A percentile compares a stretch with the other conserved stretches of the same genome.
Conservation (phyloP, 2,329 filamentous ascomycete genomes). For the Pseudopyrenochaeta lycopersici region DNA sequence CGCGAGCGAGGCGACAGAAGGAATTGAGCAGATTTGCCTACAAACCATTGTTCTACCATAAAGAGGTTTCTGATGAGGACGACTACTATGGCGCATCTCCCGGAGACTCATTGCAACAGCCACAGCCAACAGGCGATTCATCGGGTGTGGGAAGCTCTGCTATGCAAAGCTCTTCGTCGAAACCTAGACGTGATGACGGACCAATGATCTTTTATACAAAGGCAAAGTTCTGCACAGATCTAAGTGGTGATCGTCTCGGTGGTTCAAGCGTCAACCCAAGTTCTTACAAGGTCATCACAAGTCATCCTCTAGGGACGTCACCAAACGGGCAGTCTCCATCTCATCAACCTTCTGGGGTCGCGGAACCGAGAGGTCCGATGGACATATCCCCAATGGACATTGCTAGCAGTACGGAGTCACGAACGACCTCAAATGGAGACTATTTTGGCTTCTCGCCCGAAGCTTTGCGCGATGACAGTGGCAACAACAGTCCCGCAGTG, state of each 20-base stretch:
- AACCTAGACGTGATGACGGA: constrained; percentile 70
- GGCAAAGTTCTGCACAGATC: constrained; percentile 80
- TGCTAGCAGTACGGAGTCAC: constrained; percentile 41
- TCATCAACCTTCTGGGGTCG: constrained; percentile 31
- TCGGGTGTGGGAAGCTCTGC: constrained; percentile 58
- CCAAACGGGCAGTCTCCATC: neutral
- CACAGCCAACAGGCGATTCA: constrained; percentile 45
- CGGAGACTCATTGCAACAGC: constrained; percentile 37
- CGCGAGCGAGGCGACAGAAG: constrained; percentile 27
- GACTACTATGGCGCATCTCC: constrained; percentile 46
- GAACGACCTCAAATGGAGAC: constrained; percentile 33
- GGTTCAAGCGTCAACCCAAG: constrained; percentile 25
- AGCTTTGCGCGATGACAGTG: constrained; percentile 33
- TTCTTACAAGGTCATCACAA: constrained; percentile 42
- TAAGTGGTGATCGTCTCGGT: constrained; percentile 69
- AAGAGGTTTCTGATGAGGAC: constrained; percentile 52
- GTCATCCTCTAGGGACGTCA: constrained; percentile 43
- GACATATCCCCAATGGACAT: constrained; percentile 29
- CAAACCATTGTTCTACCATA: constrained; percentile 59
- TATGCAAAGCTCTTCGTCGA: constrained; percentile 54
- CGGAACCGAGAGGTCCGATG: constrained; percentile 36
- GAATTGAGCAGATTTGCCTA: constrained; percentile 53
- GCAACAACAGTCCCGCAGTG: constrained; percentile 32
- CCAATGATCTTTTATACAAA: constrained; percentile 86
- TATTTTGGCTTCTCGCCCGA: constrained; percentile 50